phyloP scores from a whole-genome alignment of 2,329 filamentous ascomycete species.

The Fusarium sp. region DNA sequence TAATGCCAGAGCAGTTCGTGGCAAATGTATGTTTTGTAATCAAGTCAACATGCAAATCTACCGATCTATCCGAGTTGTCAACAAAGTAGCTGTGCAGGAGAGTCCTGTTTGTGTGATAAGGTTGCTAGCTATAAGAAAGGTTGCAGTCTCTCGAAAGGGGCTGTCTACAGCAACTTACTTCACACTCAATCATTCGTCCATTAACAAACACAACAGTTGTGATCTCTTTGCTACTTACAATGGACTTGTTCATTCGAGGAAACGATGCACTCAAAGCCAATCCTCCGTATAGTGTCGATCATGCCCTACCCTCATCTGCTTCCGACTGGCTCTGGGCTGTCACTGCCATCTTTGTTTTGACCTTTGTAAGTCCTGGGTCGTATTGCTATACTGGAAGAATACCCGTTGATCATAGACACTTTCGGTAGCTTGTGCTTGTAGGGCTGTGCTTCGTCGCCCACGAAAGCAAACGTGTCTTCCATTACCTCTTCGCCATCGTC shows the following conservation, averaged over 20 bases:
- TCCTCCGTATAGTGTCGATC: neutral
- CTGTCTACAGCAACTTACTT: neutral
- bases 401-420: no score
- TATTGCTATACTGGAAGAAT: no score
- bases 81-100: no score
- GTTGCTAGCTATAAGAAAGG: neutral
- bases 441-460: neutral
- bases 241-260: neutral
- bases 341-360: neutral
- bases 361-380: neutral
- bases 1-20: no score
- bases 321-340: conserved; percentile 4
- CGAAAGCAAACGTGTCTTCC: conserved; percentile 3
- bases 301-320: neutral
- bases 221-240: neutral
- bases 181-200: neutral
- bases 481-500: neutral
- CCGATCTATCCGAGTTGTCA: no score
- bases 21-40: no score
- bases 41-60: no score
- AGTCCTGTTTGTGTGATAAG: neutral
- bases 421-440: neutral
- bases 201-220: neutral
- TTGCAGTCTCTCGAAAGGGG: neutral
- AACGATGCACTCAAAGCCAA: neutral